These are phyloP conservation scores for Marasmius sp. DNA, from an alignment of 1,284 basidiomycete genomes.

Conservation along the genomic window DNA sequence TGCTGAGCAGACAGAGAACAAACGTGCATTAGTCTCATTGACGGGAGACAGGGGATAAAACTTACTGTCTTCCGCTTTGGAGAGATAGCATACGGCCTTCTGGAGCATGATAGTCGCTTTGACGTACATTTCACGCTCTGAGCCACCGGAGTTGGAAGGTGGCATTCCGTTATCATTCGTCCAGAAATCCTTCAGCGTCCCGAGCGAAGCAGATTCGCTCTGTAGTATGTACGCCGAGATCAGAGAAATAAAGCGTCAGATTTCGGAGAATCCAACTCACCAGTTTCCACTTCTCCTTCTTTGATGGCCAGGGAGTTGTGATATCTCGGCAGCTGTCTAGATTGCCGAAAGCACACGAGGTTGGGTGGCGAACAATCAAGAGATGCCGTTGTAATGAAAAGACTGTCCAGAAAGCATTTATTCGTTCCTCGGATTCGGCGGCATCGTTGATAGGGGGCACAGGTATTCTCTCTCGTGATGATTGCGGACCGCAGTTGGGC, in stretches of 20 bases:
- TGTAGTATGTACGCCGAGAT: neutral
- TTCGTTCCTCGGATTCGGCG: neutral
- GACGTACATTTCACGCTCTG: neutral
- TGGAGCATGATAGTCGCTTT: conserved; percentile 2
- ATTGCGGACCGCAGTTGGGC: neutral
- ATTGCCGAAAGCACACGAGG: neutral
- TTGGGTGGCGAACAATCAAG: neutral
- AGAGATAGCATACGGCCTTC: neutral
- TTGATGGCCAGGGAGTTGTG: neutral
- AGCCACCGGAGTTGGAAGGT: neutral
- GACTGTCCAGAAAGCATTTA: conserved; percentile 5
- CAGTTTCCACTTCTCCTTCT: neutral
- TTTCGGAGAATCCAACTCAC: neutral
- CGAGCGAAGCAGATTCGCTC: neutral
- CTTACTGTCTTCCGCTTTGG: neutral
- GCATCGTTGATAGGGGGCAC: neutral
- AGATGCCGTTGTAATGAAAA: conserved; percentile 1
- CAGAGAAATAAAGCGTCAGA: neutral
- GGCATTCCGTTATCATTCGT: neutral
- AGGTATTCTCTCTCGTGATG: neutral
- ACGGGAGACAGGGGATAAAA: neutral
- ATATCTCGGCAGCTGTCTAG: neutral
- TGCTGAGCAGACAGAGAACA: neutral
- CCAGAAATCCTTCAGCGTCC: neutral
- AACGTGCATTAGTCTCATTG: neutral